Percentiles rank a stretch among this genome's conserved stretches.
Evolutionary conservation across 2,329 filamentous ascomycete genomes (phyloP).

Genomic region (Neofusicoccum sp.): DNA sequence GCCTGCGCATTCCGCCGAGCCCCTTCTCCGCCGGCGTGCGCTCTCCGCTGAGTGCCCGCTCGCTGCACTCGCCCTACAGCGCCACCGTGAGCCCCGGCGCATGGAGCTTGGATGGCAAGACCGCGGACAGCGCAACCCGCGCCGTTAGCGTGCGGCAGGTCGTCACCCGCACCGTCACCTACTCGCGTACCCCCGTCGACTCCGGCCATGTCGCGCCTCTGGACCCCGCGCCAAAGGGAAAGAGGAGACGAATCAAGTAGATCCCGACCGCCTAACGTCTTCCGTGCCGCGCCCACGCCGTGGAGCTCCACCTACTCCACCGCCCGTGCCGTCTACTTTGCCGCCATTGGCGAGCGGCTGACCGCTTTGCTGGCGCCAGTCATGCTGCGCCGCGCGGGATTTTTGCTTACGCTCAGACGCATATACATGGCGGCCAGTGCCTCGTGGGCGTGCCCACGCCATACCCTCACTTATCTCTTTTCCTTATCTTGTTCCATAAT

Average conservation of each 20-base stretch:
- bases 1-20: constrained; percentile 76
- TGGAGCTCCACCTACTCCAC: constrained; percentile 16
- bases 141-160: constrained; percentile 79
- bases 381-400: neutral
- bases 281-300: constrained; percentile 10
- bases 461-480: neutral
- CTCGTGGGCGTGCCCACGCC: neutral
- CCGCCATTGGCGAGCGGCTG: constrained; percentile 18
- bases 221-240: constrained; percentile 87
- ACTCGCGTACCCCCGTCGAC: constrained; percentile 61
- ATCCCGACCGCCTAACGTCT: neutral
- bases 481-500: constrained; percentile 8
- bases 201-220: constrained; percentile 59
- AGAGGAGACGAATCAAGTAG: constrained; percentile 75
- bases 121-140: constrained; percentile 54
- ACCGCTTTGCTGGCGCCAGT: constrained; percentile 9
- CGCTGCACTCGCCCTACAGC: constrained; percentile 72
- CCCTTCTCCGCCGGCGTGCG: constrained; percentile 61
- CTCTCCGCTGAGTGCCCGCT: constrained; percentile 68
- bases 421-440: neutral
- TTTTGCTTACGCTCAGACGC: neutral
- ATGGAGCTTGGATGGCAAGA: constrained; percentile 70
- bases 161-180: constrained; percentile 91
- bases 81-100: constrained; percentile 74
- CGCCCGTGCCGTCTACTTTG: neutral